Evolutionary conservation across 768 basidiomycete species (phyloP).

Genomic region (Agaricus sinodeliciosus): DNA sequence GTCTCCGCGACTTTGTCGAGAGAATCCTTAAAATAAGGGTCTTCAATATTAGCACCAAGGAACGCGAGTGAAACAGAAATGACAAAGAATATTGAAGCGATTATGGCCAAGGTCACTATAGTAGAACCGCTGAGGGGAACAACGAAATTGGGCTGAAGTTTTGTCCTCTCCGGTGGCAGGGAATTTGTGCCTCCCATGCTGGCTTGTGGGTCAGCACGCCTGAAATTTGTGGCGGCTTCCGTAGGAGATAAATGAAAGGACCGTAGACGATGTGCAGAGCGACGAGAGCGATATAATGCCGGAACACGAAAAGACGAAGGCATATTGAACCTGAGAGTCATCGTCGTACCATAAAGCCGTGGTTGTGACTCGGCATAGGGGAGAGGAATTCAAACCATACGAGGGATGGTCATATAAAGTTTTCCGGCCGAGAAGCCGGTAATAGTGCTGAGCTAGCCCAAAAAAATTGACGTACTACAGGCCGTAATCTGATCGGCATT

Average conservation of each 20-base stretch:
- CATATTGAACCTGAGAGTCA: conserved; percentile 10
- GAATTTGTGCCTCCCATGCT: conserved; percentile 18
- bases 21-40: conserved; percentile 30
- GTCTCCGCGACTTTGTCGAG: conserved; percentile 33
- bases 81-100: conserved; percentile 44
- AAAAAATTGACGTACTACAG: background rate
- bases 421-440: background rate
- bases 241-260: conserved; percentile 35
- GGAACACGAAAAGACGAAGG: conserved; percentile 23
- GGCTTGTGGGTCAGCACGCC: conserved; percentile 16
- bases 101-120: conserved; percentile 28
- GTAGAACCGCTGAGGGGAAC: conserved; percentile 25
- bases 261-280: conserved; percentile 33
- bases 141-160: conserved; percentile 13
- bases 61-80: conserved; percentile 42
- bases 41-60: conserved; percentile 35
- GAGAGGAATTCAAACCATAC: background rate
- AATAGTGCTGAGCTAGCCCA: background rate
- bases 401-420: conserved; percentile 1
- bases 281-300: conserved; percentile 23
- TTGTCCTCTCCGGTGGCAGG: conserved; percentile 5
- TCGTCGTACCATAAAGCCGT: conserved; percentile 2
- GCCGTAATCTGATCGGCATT: background rate
- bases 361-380: conserved; percentile 3
- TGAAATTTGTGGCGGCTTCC: conserved; percentile 9